Evolutionary conservation across 371 early-diverging fungal species (phyloP), one percentile per base, ranked within the genome.

Genomic region (Paramicrosporidium saccamoebae): DNA sequence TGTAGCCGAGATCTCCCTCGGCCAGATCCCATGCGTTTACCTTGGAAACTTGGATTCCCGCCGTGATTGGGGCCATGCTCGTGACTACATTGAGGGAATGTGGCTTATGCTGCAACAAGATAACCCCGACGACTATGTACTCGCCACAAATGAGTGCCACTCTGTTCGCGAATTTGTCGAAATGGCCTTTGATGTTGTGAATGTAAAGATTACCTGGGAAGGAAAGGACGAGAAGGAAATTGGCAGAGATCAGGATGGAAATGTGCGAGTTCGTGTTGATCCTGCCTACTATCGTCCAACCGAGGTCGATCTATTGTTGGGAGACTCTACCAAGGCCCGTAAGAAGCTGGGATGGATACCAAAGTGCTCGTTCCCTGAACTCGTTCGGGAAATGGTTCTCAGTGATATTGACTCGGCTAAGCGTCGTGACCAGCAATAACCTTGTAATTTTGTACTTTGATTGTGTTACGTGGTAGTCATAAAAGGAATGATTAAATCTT

Each of bases 11-110:
- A 69, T 73, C 28, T 52, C 55, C 26, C 37, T 62, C 23, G 61
- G 60, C 16, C 48, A 52, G 31, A 56, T 64, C 31, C 50, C 59
- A 11, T 63, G 64, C 39, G 26, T 73, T 11, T 60, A 60, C 35
- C 41, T 74, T 4, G 75, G 75, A 29, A 74, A 74, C 40, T 45
- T 74, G 18, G 68, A 74, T 38, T 58, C 75, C 21, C 58, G 58
- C 46, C 57, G 75, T 42, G 71, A 69, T 46, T 74, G 75, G 75
- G 74, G 75, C 23, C 71, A 74, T 37, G 75, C 71, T 10, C 50
- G 58, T 22, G 75, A 74, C 35, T 74, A 74, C 36, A 47, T 69
- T 29, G 65, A 65, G 46, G 75, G 71, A 26, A 74, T 69, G 75
- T 68, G 69, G 67, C 42, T 57, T 25, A 74, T 74, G 66, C 46